Evolutionary conservation across 2,329 filamentous ascomycete species (phyloP).

Genomic region (Clarireedia hainanense): DNA sequence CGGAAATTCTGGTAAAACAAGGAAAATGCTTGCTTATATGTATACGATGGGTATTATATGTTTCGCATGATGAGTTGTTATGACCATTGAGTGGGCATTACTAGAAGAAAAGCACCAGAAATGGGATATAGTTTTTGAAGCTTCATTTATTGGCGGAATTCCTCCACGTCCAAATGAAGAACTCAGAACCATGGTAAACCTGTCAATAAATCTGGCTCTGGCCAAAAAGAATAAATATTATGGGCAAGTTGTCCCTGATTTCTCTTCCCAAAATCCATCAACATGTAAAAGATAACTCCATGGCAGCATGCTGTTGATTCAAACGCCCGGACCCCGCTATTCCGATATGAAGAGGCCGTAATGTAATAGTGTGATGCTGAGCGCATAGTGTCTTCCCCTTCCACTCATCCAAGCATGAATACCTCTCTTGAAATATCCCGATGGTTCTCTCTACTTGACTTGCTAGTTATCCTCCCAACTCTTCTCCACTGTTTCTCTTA

Average conservation of each 20-base stretch:
- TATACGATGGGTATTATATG: too few species aligned
- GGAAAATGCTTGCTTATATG: too few species aligned
- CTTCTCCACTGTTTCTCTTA: slow-evolving; percentile 96
- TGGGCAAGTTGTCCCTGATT: too few species aligned
- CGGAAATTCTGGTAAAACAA: too few species aligned
- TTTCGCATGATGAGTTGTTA: too few species aligned
- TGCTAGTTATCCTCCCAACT: slow-evolving; percentile 80
- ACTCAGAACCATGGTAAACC: too few species aligned
- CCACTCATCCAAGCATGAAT: background rate
- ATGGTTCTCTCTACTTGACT: slow-evolving; percentile 12
- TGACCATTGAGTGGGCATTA: too few species aligned
- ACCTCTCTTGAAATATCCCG: background rate
- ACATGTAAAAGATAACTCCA: slow-evolving; percentile 1
- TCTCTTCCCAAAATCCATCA: background rate
- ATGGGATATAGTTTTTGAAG: too few species aligned
- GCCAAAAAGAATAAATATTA: too few species aligned
- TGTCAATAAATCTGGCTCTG: too few species aligned
- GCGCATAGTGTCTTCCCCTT: background rate
- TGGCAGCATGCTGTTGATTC: background rate
- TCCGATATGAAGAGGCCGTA: slow-evolving; percentile 11
- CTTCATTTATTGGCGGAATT: too few species aligned
- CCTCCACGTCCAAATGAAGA: background rate
- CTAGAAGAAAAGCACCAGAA: too few species aligned
- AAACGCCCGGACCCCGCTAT: slow-evolving; percentile 21
- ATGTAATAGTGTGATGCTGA: slow-evolving; percentile 6